A percentile compares a stretch with the other conserved stretches of the same genome.
Evolutionary conservation across 192 early-diverging fungal species (phyloP).

Genomic region (Spizellomyces punctatus): DNA sequence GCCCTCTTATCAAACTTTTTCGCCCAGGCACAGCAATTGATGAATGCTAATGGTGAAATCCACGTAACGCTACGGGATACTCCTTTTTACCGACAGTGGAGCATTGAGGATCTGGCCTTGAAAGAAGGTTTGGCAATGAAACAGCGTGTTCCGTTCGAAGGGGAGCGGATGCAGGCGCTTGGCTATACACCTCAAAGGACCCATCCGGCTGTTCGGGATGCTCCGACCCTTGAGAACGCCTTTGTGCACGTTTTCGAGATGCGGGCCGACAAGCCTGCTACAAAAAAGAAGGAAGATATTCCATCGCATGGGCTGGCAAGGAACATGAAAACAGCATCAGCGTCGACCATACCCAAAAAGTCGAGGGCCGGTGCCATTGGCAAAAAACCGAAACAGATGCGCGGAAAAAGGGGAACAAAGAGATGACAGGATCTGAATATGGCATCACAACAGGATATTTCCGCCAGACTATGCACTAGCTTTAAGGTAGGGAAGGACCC

Average conservation of each 20-base stretch:
- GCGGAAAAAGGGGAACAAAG: no score
- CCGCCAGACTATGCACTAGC: no score
- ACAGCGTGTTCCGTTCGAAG: slow-evolving; percentile 30
- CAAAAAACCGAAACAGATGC: no score
- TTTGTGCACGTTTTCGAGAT: slow-evolving; percentile 38
- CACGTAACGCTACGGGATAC: slow-evolving; percentile 44
- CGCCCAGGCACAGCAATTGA: slow-evolving; percentile 6
- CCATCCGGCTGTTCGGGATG: slow-evolving; percentile 44
- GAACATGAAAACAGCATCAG: no score
- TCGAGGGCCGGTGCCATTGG: no score
- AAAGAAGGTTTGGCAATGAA: slow-evolving; percentile 23
- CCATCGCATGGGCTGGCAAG: no score
- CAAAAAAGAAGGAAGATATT: no score
- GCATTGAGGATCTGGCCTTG: slow-evolving; percentile 30
- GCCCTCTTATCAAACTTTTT: slow-evolving; percentile 40
- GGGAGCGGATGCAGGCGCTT: slow-evolving; percentile 33
- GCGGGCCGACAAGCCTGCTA: no score
- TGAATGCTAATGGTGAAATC: slow-evolving; percentile 29
- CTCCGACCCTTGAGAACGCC: slow-evolving; percentile 44
- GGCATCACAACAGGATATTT: no score
- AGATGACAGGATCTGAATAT: no score
- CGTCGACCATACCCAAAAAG: no score
- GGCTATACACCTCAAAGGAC: slow-evolving; percentile 49
- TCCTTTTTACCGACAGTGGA: slow-evolving; percentile 43
- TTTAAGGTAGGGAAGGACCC: no score